These are phyloP conservation scores for Chimonanthus salicifolius DNA, from an alignment of 164 flowering plant genomes.

Conservation along the genomic window DNA sequence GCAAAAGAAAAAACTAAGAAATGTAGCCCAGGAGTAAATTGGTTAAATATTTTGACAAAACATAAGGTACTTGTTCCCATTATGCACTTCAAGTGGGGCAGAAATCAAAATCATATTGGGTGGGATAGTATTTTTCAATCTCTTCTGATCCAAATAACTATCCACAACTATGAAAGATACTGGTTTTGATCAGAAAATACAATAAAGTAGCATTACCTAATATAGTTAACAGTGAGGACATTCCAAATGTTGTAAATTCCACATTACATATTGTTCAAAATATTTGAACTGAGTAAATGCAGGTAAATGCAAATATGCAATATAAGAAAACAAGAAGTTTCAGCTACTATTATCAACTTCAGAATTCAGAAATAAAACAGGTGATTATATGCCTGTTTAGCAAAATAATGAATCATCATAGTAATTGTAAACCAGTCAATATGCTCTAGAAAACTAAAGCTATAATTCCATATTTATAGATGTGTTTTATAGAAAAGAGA, in stretches of 20 bases:
- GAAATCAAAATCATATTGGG: neutral
- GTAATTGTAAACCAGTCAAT: too few species aligned
- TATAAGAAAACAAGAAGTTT: neutral
- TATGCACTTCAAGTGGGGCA: neutral
- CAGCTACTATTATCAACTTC: neutral
- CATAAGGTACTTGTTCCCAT: neutral
- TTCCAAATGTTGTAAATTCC: neutral
- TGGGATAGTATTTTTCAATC: neutral
- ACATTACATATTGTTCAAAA: neutral
- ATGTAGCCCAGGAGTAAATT: neutral
- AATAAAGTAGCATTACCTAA: too few species aligned
- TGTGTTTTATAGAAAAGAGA: too few species aligned
- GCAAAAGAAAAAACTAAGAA: too few species aligned
- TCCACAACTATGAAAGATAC: too few species aligned
- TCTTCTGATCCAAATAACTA: neutral
- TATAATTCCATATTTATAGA: too few species aligned
- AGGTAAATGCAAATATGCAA: neutral
- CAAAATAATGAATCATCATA: neutral
- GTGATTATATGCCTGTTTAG: neutral
- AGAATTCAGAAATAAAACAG: neutral
- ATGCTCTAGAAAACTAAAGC: too few species aligned
- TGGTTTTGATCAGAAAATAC: neutral
- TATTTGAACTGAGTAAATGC: neutral
- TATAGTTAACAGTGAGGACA: too few species aligned
- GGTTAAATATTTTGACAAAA: neutral